Evolutionary conservation across 78 protist genomes (phyloP).

Genomic region (Dictyostelium purpureum): DNA sequence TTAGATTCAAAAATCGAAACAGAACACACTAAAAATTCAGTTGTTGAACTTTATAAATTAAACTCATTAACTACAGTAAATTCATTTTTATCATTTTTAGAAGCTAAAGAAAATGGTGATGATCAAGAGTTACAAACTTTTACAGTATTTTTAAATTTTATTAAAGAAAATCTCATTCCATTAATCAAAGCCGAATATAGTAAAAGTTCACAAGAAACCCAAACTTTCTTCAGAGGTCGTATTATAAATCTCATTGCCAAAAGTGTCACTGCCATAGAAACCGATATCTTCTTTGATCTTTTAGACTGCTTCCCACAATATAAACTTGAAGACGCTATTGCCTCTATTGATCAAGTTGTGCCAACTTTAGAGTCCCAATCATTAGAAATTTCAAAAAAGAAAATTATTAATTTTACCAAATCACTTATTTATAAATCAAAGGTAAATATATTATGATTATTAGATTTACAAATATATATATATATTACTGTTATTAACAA

Average conservation of each 20-base stretch:
- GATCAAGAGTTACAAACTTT: slow-evolving; percentile 4
- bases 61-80: slow-evolving; percentile 38
- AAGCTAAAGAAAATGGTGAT: background rate
- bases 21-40: slow-evolving; percentile 18
- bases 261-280: background rate
- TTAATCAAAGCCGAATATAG: slow-evolving; percentile 22
- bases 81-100: slow-evolving; percentile 22
- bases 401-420: background rate
- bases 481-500: background rate
- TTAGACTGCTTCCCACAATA: slow-evolving; percentile 53
- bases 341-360: background rate
- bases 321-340: background rate
- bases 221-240: slow-evolving; percentile 43
- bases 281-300: slow-evolving; percentile 25
- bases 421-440: slow-evolving; percentile 7
- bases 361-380: slow-evolving; percentile 13
- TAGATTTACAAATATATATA: background rate
- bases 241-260: slow-evolving; percentile 22
- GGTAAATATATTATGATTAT: background rate
- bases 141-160: background rate
- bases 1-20: slow-evolving; percentile 54
- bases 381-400: background rate
- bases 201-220: slow-evolving; percentile 14
- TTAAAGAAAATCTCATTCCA: slow-evolving; percentile 15
- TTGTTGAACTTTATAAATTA: slow-evolving; percentile 29